These are phyloP conservation scores for Balansia obtecta DNA, from an alignment of 2,329 filamentous ascomycete genomes.

Conservation along the genomic window DNA sequence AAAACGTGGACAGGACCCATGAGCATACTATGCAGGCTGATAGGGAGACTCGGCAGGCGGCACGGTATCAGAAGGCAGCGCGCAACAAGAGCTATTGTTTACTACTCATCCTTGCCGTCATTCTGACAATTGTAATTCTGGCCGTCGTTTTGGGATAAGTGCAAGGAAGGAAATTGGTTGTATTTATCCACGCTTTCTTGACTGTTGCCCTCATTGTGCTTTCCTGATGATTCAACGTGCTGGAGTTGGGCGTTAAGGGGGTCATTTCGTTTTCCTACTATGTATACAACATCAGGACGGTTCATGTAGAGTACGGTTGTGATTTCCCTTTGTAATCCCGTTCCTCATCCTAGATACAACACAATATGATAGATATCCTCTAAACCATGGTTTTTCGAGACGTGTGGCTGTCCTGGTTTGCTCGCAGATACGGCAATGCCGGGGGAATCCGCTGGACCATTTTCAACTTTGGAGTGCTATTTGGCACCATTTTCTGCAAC, in stretches of 20 bases:
- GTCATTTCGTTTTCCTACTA: neutral
- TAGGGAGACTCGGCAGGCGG: constrained; percentile 71
- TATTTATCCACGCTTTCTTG: neutral
- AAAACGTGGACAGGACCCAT: constrained; percentile 75
- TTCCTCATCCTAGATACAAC: constrained; percentile 7
- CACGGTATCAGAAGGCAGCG: constrained; percentile 87
- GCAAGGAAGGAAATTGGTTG: too few species aligned
- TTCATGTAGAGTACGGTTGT: constrained; percentile 8
- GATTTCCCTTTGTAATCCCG: constrained; percentile 5
- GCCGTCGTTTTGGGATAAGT: constrained; percentile 66
- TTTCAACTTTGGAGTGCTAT: constrained; percentile 9
- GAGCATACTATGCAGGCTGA: constrained; percentile 78
- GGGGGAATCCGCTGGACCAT: constrained; percentile 5
- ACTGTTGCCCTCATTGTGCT: neutral
- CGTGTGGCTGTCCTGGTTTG: neutral
- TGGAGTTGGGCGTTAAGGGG: constrained; percentile 8
- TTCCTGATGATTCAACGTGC: neutral
- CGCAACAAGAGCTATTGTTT: constrained; percentile 91
- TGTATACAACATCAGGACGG: constrained; percentile 6
- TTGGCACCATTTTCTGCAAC: constrained; percentile 13
- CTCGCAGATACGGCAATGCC: constrained; percentile 13
- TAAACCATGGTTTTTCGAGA: too few species aligned
- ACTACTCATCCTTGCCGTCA: constrained; percentile 75
- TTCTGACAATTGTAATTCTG: constrained; percentile 78
- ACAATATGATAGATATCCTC: neutral